Conservation (phyloP, 2,329 filamentous ascomycete genomes). For the Rutstroemia sp. region DNA sequence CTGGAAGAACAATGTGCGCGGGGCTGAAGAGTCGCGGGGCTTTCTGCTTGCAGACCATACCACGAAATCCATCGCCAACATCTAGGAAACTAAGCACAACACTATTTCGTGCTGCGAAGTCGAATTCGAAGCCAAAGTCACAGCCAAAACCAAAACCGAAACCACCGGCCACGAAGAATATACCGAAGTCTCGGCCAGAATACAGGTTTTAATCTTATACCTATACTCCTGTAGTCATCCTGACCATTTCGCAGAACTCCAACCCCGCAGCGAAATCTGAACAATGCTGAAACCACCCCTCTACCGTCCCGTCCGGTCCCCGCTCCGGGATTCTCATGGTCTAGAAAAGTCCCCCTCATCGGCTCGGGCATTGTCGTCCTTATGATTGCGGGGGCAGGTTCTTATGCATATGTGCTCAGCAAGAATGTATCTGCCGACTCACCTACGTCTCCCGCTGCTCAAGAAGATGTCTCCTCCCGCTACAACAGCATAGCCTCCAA, state of each 20-base stretch:
- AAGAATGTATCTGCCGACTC: slow-evolving; percentile 15
- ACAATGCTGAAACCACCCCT: background rate
- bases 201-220: background rate
- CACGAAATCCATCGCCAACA: background rate
- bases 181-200: background rate
- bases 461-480: slow-evolving; percentile 26
- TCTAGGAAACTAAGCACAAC: slow-evolving; percentile 4
- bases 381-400: slow-evolving; percentile 15
- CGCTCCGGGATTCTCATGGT: slow-evolving; percentile 4
- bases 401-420: slow-evolving; percentile 32
- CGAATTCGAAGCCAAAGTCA: background rate
- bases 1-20: background rate
- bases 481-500: slow-evolving; percentile 37
- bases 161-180: background rate
- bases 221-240: background rate
- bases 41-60: background rate
- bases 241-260: slow-evolving; percentile 14
- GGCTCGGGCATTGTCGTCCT: slow-evolving; percentile 11
- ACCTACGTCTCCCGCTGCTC: slow-evolving; percentile 9
- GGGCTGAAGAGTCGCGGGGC: background rate
- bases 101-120: background rate
- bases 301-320: background rate
- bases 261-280: slow-evolving; percentile 11
- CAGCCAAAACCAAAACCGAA: background rate
- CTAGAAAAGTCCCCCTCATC: slow-evolving; percentile 22